Evolutionary conservation across 1,139 yeast species (phyloP).

Genomic region (Magnusiomyces paraingens): DNA sequence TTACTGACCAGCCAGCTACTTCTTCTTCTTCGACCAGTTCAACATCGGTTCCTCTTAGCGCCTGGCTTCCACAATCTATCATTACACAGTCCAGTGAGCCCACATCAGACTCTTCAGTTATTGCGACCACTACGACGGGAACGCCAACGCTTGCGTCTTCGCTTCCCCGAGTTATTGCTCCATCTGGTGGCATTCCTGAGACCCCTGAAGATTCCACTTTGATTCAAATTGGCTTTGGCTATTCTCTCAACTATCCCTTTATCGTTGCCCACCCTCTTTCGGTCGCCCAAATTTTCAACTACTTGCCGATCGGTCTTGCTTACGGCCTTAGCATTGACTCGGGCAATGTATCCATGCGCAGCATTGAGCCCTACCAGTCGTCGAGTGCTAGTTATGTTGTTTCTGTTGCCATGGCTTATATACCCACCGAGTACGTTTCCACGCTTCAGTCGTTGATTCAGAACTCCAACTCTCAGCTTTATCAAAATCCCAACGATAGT

Average conservation of each 20-base stretch:
- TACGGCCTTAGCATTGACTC: slow-evolving; percentile 30
- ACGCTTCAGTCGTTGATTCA: slow-evolving; percentile 28
- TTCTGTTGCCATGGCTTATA: slow-evolving; percentile 35
- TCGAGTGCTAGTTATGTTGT: slow-evolving; percentile 30
- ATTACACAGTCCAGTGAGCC: slow-evolving; percentile 13
- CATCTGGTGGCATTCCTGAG: slow-evolving; percentile 29
- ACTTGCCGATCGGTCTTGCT: slow-evolving; percentile 37
- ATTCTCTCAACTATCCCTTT: slow-evolving; percentile 37
- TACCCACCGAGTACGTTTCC: slow-evolving; percentile 31
- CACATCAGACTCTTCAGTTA: slow-evolving; percentile 9
- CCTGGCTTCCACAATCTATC: slow-evolving; percentile 16
- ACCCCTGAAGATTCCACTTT: slow-evolving; percentile 29
- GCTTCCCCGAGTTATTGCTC: slow-evolving; percentile 37
- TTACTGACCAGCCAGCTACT: slow-evolving; percentile 16
- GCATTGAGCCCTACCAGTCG: slow-evolving; percentile 34
- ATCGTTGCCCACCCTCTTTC: slow-evolving; percentile 37
- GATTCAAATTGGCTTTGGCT: slow-evolving; percentile 37
- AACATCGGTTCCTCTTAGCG: slow-evolving; percentile 10
- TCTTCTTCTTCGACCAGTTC: slow-evolving; percentile 11
- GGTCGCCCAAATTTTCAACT: slow-evolving; percentile 40
- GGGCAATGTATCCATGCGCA: slow-evolving; percentile 29
- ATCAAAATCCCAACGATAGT: slow-evolving; percentile 31
- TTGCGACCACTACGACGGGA: slow-evolving; percentile 18
- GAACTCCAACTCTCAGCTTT: slow-evolving; percentile 31
- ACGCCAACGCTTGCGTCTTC: slow-evolving; percentile 26